phyloP scores from a whole-genome alignment of 2,329 filamentous ascomycete species.

The Onygenales sp. region DNA sequence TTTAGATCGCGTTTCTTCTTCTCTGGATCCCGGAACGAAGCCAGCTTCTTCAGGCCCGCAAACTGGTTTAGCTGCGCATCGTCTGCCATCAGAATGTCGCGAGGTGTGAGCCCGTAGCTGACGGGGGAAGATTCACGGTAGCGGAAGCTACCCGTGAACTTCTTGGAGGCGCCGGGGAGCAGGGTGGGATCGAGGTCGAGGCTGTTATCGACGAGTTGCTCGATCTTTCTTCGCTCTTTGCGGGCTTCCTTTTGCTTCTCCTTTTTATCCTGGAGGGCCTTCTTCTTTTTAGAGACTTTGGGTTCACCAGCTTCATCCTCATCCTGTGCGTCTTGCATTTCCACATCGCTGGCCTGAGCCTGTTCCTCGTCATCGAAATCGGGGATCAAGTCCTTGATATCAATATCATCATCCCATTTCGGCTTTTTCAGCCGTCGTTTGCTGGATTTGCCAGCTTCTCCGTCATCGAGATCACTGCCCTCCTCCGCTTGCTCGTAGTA shows the following conservation, averaged over 20 bases:
- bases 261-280: conserved; percentile 39
- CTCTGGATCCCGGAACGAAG: conserved; percentile 74
- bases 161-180: conserved; percentile 44
- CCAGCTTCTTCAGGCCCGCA: conserved; percentile 89
- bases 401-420: conserved; percentile 93
- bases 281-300: conserved; percentile 26
- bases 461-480: conserved; percentile 35
- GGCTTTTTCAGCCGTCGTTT: conserved; percentile 67
- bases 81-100: conserved; percentile 83
- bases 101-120: conserved; percentile 77
- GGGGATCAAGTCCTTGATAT: conserved; percentile 84
- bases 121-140: conserved; percentile 92
- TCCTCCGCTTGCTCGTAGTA: conserved; percentile 68
- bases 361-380: conserved; percentile 66
- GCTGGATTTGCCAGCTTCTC: conserved; percentile 35
- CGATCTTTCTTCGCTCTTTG: conserved; percentile 71
- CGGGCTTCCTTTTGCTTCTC: conserved; percentile 64
- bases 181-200: conserved; percentile 64
- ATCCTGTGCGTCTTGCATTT: conserved; percentile 30
- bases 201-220: conserved; percentile 73
- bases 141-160: conserved; percentile 56
- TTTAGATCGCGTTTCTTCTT: conserved; percentile 88
- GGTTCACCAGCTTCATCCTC: conserved; percentile 22
- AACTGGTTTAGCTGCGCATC: conserved; percentile 83
- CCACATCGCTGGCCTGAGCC: conserved; percentile 43